Conservation (phyloP, 1,284 basidiomycete species). For the Pseudozyma sp. region DNA sequence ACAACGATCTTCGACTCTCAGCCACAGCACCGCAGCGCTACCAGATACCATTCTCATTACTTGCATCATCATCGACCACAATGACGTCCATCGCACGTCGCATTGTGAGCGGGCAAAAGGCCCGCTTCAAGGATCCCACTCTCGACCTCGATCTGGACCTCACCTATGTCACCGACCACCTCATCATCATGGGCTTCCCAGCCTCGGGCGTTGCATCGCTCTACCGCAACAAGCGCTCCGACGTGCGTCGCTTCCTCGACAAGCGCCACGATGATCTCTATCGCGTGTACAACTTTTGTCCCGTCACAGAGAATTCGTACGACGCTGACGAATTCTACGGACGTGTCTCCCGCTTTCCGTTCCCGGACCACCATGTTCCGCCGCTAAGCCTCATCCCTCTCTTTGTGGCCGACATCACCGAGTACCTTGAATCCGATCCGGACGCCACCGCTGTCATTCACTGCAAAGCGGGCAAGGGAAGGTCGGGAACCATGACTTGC, state of each 20-base stretch:
- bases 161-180: conserved; percentile 77
- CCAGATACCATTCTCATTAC: no score
- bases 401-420: conserved; percentile 79
- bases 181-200: conserved; percentile 88
- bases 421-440: conserved; percentile 79
- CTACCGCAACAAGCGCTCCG: conserved; percentile 83
- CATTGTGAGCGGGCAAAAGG: conserved; percentile 75
- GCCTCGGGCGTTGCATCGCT: conserved; percentile 81
- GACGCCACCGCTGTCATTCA: conserved; percentile 84
- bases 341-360: conserved; percentile 84
- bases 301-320: conserved; percentile 71
- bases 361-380: conserved; percentile 81
- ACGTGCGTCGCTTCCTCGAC: conserved; percentile 82
- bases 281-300: conserved; percentile 83
- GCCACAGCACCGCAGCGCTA: no score
- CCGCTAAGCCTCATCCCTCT: conserved; percentile 83
- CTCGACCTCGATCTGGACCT: conserved; percentile 82
- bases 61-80: neutral
- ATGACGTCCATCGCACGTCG: conserved; percentile 64
- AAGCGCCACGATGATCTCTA: conserved; percentile 80
- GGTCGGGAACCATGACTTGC: conserved; percentile 61
- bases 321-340: conserved; percentile 70
- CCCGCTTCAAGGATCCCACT: conserved; percentile 79
- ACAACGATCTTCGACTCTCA: no score
- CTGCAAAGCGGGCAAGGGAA: conserved; percentile 75